Percentiles rank a stretch among this genome's conserved stretches.
phyloP scores from a whole-genome alignment of 75 land plant species.

The Pinus albicaulis region DNA sequence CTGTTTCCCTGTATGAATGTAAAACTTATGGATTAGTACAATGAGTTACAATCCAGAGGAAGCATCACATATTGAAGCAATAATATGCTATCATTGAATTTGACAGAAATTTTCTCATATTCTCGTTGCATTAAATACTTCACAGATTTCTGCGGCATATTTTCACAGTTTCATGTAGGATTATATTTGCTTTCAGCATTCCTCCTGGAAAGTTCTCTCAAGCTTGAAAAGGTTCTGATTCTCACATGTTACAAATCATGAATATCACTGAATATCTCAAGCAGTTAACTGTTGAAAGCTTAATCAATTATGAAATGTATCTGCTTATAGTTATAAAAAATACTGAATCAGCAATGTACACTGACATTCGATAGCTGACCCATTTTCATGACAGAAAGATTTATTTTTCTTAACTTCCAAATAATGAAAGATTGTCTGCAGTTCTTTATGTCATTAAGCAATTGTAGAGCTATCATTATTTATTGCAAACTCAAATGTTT shows the following conservation, averaged over 20 bases:
- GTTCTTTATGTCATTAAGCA: no score
- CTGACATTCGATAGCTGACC: neutral
- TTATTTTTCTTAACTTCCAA: neutral
- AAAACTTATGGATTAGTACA: neutral
- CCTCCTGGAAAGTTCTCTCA: neutral
- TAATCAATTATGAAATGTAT: neutral
- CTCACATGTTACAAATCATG: no score
- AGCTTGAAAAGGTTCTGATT: no score
- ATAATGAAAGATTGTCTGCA: neutral
- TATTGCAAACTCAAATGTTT: no score
- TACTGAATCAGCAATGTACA: neutral
- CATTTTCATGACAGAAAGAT: no score
- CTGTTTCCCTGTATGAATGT: constrained; percentile 31
- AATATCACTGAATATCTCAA: no score
- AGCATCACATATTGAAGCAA: neutral
- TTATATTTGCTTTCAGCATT: neutral
- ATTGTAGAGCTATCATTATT: no score
- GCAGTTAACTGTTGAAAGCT: neutral
- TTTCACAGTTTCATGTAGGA: neutral
- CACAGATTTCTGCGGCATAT: neutral
- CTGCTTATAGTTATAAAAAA: neutral
- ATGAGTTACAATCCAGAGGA: neutral
- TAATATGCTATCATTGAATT: neutral
- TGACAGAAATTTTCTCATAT: neutral
- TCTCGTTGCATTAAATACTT: neutral